phyloP scores from a whole-genome alignment of 2,329 filamentous ascomycete species.

The Orbilia quercus region DNA sequence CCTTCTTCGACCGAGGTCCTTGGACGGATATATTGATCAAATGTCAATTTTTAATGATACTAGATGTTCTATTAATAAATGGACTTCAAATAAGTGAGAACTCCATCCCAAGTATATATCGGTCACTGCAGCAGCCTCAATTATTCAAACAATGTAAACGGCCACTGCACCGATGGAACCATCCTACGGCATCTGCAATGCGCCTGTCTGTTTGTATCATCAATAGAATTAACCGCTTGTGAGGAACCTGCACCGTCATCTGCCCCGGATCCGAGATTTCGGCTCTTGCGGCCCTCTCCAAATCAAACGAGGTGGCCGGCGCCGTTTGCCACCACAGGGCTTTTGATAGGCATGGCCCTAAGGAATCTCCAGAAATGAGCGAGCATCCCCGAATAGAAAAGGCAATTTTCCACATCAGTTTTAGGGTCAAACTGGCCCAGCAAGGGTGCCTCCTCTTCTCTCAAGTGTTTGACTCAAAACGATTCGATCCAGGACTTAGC shows the following conservation, averaged over 20 bases:
- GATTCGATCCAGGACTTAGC: conserved; percentile 10
- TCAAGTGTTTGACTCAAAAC: conserved; percentile 22
- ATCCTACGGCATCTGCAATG: conserved; percentile 37
- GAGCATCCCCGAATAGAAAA: conserved; percentile 22
- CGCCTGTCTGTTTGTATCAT: conserved; percentile 2
- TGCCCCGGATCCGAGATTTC: conserved; percentile 14
- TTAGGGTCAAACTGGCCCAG: conserved; percentile 10
- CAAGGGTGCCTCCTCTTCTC: conserved; percentile 23
- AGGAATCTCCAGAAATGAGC: conserved; percentile 16
- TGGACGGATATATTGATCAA: not conserved
- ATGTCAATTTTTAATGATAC: no score
- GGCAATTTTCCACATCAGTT: conserved; percentile 35
- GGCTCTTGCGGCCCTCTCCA: conserved; percentile 22
- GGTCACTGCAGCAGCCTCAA: not conserved
- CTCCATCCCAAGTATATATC: conserved; percentile 14
- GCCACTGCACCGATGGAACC: not conserved
- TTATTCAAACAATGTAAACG: conserved; percentile 15
- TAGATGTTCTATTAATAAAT: conserved; percentile 1
- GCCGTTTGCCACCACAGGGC: conserved; percentile 36
- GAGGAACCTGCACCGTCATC: conserved; percentile 23
- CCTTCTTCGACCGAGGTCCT: conserved; percentile 3
- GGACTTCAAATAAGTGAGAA: not conserved
- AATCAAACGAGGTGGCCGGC: conserved; percentile 26
- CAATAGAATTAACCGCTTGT: not conserved
- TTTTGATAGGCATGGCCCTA: conserved; percentile 26